Percentiles rank a stretch among this genome's conserved stretches.
Evolutionary conservation across 2,329 filamentous ascomycete genomes (phyloP).

Genomic region (Sporothrix sp.): DNA sequence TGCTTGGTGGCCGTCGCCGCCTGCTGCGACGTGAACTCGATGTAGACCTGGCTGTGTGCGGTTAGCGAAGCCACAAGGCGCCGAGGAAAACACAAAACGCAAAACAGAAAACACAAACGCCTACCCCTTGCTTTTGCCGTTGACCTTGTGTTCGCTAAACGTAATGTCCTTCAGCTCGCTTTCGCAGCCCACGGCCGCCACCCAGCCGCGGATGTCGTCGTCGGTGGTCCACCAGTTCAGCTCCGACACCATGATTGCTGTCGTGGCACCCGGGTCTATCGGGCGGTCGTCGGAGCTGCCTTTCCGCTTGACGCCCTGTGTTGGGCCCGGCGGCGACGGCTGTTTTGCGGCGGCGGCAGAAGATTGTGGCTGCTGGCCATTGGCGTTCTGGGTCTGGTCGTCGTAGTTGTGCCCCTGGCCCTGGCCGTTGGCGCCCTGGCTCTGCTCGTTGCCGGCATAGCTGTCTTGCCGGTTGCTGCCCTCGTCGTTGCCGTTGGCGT

Average conservation of each 20-base stretch:
- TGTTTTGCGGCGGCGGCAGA: slow-evolving; percentile 21
- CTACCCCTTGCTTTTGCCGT: slow-evolving; percentile 96
- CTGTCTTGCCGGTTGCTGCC: slow-evolving; percentile 15
- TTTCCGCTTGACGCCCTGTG: slow-evolving; percentile 52
- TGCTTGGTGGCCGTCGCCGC: slow-evolving; percentile 80
- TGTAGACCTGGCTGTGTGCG: slow-evolving; percentile 58
- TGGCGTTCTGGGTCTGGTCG: slow-evolving; percentile 19
- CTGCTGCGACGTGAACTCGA: slow-evolving; percentile 76
- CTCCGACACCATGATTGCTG: slow-evolving; percentile 77
- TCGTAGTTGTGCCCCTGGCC: slow-evolving; percentile 16
- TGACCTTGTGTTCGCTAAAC: slow-evolving; percentile 97
- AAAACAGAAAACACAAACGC: slow-evolving; percentile 24
- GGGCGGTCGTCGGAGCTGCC: slow-evolving; percentile 48
- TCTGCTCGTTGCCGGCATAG: slow-evolving; percentile 29
- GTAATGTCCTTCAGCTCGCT: slow-evolving; percentile 83
- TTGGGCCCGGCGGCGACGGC: slow-evolving; percentile 27
- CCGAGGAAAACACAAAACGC: neutral
- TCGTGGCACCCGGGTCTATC: slow-evolving; percentile 50
- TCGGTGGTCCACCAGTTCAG: slow-evolving; percentile 96
- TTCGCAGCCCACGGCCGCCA: slow-evolving; percentile 68
- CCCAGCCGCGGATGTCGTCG: slow-evolving; percentile 86
- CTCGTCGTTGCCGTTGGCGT: slow-evolving; percentile 36
- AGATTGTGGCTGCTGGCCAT: neutral
- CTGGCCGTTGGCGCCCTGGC: slow-evolving; percentile 32
- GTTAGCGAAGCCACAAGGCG: slow-evolving; percentile 9